Evolutionary conservation across 306 rosid species (phyloP).

Genomic region (Clitoria ternatea): DNA sequence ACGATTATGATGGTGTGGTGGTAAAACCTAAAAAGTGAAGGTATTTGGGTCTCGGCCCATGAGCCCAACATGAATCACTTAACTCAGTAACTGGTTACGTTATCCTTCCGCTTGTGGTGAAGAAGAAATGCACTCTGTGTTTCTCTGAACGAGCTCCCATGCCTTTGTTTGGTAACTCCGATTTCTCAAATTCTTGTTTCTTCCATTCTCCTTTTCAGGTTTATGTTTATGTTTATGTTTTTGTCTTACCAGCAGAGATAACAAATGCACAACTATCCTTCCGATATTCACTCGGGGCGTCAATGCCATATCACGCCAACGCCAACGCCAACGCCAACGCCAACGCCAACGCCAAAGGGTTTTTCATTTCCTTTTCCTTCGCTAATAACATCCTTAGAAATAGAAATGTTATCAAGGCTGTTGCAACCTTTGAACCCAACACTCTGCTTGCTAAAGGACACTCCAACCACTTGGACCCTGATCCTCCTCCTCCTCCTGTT

Average conservation of each 20-base stretch:
- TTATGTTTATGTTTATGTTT: too few relatives aligned
- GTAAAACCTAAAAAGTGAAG: too few relatives aligned
- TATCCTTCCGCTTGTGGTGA: too few relatives aligned
- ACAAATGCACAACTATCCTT: conserved; percentile 66
- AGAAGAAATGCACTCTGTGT: neutral
- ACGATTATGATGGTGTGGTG: too few relatives aligned
- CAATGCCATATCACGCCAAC: conserved; percentile 35
- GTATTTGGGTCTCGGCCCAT: too few relatives aligned
- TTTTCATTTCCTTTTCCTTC: conserved; percentile 43
- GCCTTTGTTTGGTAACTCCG: conserved; percentile 69
- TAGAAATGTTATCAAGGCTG: conserved; percentile 47
- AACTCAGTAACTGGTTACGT: too few relatives aligned
- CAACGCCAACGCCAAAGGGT: conserved; percentile 37
- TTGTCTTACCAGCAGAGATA: conserved; percentile 47
- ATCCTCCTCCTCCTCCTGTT: conserved; percentile 18
- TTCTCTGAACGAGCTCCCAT: conserved; percentile 61
- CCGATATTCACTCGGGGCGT: conserved; percentile 41
- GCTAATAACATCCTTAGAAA: conserved; percentile 25
- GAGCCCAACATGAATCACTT: too few relatives aligned
- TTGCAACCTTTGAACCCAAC: conserved; percentile 67
- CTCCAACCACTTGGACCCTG: conserved; percentile 19
- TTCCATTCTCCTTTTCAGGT: too few relatives aligned
- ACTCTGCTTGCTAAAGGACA: conserved; percentile 30
- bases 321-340: too few relatives aligned
- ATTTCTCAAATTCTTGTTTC: neutral